phyloP scores from a whole-genome alignment of 2,329 filamentous ascomycete species.

The Cercospora nicotianae region DNA sequence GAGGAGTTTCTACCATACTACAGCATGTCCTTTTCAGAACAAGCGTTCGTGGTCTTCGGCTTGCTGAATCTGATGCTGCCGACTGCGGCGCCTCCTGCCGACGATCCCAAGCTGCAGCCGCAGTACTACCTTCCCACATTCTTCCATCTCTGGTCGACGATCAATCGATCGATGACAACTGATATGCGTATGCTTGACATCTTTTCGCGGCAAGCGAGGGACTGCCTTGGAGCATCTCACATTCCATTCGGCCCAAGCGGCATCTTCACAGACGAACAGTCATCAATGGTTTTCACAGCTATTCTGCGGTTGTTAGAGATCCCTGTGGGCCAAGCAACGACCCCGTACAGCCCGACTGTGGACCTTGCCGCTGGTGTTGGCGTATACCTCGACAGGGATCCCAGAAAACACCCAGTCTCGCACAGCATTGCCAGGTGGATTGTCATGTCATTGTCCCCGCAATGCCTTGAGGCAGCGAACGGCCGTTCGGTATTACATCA shows the following conservation, averaged over 20 bases:
- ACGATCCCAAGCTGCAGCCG: conserved; percentile 74
- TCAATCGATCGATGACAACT: conserved; percentile 83
- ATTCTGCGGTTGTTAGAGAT: conserved; percentile 89
- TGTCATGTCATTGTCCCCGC: conserved; percentile 85
- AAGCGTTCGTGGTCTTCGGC: conserved; percentile 89
- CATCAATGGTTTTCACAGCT: conserved; percentile 87
- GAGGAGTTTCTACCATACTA: conserved; percentile 63
- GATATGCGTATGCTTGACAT: conserved; percentile 88
- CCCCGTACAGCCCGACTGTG: conserved; percentile 77
- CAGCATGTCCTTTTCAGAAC: conserved; percentile 87
- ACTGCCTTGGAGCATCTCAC: conserved; percentile 72
- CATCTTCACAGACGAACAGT: conserved; percentile 89
- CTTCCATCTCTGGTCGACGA: conserved; percentile 93
- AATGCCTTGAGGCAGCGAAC: conserved; percentile 71
- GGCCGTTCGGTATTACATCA: conserved; percentile 71
- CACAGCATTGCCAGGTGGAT: conserved; percentile 94
- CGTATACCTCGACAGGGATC: conserved; percentile 85
- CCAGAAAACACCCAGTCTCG: conserved; percentile 85
- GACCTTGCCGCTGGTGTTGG: conserved; percentile 82
- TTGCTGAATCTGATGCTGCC: conserved; percentile 85
- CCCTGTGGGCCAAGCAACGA: conserved; percentile 91
- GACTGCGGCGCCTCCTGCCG: conserved; percentile 72
- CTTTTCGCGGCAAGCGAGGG: conserved; percentile 80
- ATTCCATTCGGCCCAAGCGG: conserved; percentile 82
- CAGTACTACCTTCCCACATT: conserved; percentile 88